Evolutionary conservation across 768 basidiomycete genomes (phyloP), one percentile per base, ranked within the genome.

Genomic region (Boletus coccyginus): DNA sequence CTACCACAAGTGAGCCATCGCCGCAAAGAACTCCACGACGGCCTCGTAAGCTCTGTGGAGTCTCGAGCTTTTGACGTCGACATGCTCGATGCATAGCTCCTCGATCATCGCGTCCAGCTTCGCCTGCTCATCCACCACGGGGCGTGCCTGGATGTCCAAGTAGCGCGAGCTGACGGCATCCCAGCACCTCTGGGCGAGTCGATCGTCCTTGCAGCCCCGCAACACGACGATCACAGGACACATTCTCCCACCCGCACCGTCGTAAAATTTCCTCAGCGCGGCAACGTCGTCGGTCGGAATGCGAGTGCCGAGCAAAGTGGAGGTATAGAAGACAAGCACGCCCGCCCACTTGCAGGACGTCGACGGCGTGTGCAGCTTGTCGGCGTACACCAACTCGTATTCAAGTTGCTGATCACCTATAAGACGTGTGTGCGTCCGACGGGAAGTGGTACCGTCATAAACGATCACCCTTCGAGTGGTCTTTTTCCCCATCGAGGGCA

Each of bases 151-250:
- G 27, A 57, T 47, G 40, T 38, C 27, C 1, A 2, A 7, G 16
- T 43, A 1, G 10, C 19, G 33, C 13, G 52, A 47, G 16, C 19
- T 5, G 33, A 57, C n/a, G 1, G 27, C 17, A 5, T 31, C 33
- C 24, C 52, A 21, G 24, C 9, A 47, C 6, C 0, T 6, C 9
- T 11, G 17, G 10, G 9, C 33, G 10, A 39, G 19, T 29, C 14
- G 14, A 0, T 41, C 38, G 10, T 41, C 40, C 2, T 29, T 4
- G 16, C 51, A 56, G 13, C 32, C 51, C 14, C 33, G 55, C 4
- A 56, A 6, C 3, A 53, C 44, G 24, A 56, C 55, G 39, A 56
- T 46, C 39, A 53, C 2, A n/a, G 55, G 52, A 35, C 51, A 31
- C 2, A 16, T 33, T 3, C 42, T 9, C 3, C 39, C 51, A 17